Evolutionary conservation across 2,329 filamentous ascomycete species (phyloP), one percentile per base, ranked within the genome.

Genomic region (Neospermospora avenae): DNA sequence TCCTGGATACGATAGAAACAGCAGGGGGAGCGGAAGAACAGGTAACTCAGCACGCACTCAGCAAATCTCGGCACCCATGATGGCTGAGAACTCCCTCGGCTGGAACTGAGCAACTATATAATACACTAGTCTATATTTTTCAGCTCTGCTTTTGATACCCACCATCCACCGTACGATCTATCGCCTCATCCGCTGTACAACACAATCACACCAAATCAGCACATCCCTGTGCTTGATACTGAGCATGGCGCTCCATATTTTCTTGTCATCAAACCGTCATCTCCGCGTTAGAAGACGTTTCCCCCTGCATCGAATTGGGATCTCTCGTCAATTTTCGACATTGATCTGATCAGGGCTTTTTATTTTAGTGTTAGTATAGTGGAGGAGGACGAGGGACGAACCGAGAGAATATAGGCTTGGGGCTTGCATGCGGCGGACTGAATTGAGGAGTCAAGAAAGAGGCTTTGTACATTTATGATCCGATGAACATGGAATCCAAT

Each of bases 51-150:
- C 84, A 58, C 78, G 87, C 63, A 87, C 86, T 57, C 82, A 86
- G 70, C 84, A 86, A 73, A 90, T 91, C 70, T 88, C 85, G 59
- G 86, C 85, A 58, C 88, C 88, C 4, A 85, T 90, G 68, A 89
- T 89, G 85, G 84, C 87, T 13, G 87, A 90, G 76, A 91, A 91
- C 77, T 89, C 86, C 57, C 78, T 91, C 68, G 88, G 88, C 67
- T 91, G 88, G 88, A 89, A 89, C 74, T 90, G 78, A 83, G 70
- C 16, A 35, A 53, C 59, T 13, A 60, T 46, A 46, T 63, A 48
- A 59, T 57, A 42, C 58, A 59, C 56, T 51, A 60, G 54, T 62
- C 59, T 55, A 62, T 65, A 58, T 60, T 64, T 61, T 39, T n/a
- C 49, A 18, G 39, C 28, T 35, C 57, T 61, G 45, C 42, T 52